Base-by-base conservation (phyloP, 805 yeast species). In the Wickerhamiella kazuoi region DNA sequence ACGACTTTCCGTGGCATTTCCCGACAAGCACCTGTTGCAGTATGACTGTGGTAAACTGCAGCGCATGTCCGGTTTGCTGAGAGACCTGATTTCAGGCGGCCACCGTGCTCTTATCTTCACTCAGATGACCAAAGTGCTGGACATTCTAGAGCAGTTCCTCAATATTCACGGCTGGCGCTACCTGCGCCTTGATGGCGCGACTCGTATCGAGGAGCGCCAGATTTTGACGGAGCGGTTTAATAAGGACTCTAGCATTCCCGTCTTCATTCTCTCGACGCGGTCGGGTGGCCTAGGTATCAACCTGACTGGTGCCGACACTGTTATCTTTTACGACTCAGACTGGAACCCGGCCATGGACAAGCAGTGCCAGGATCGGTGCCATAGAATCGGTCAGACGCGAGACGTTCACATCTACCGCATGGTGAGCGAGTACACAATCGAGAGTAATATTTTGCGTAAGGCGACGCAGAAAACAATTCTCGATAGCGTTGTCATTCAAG, bases 321-420 rank as follows among this genome's bases (percentile, higher is more conserved):
- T 90, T 34, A 83, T 90, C 6, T 93, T 90, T 61, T 90, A 93
- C 57, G 99, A 90, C 59, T 83, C 95, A 2, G 98, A 87, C 60
- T 87, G 98, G 98, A 90, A 90, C 55, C 99, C 99, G 2, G 94
- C 97, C 1, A 90, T 90, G 96, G 99, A 90, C 57, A 83, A 84
- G 54, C 99, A 90, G 60, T 90, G 98, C 62, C 98, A 90, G 60
- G 99, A 90, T 61, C 76, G 99, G 58, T 90, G 97, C 61, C 99
- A 90, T 57, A 78, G 99, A 65, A 90, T 90, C 56, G 99, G 99
- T 5, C 99, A 90, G 58, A 83, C 93, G 15, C 69, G 98, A 52
- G 98, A 90, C 55, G 99, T 90, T 28, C 98, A 90, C 57, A 90
- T 90, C 41, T 90, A 93, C 63, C 67, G 99, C 44, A 79, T 90